Percentiles rank a stretch among this genome's conserved stretches.
phyloP scores from a whole-genome alignment of 1,284 basidiomycete species.

The Fomitopsis pinicola region DNA sequence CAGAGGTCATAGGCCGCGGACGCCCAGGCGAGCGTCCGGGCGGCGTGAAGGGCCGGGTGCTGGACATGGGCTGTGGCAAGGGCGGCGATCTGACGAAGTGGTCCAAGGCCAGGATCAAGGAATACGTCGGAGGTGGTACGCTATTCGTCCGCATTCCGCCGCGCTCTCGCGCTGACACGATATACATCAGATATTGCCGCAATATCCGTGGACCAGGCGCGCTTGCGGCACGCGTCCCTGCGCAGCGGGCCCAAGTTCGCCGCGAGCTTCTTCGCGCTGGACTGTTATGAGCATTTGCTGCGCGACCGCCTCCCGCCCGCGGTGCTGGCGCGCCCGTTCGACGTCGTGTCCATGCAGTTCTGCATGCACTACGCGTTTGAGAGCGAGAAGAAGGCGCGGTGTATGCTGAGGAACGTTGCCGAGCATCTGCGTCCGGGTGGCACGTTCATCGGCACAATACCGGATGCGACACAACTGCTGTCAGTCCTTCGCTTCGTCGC shows the following conservation, averaged over 20 bases:
- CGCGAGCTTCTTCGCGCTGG: slow-evolving; percentile 82
- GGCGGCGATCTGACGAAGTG: slow-evolving; percentile 98
- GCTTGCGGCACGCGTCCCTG: slow-evolving; percentile 51
- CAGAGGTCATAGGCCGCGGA: slow-evolving; percentile 29
- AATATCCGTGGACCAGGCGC: slow-evolving; percentile 89
- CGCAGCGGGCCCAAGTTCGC: slow-evolving; percentile 51
- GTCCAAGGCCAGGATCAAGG: slow-evolving; percentile 80
- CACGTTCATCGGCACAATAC: slow-evolving; percentile 91
- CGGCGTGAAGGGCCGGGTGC: slow-evolving; percentile 58
- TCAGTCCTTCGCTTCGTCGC: slow-evolving; percentile 35
- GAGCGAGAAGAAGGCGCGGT: slow-evolving; percentile 76
- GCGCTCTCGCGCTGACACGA: slow-evolving; percentile 4
- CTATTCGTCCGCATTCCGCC: slow-evolving; percentile 12
- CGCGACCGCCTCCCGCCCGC: slow-evolving; percentile 56
- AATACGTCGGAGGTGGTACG: slow-evolving; percentile 83
- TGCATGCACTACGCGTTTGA: slow-evolving; percentile 99
- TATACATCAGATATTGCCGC: slow-evolving; percentile 76
- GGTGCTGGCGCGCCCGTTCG: slow-evolving; percentile 64
- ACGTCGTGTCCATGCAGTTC: slow-evolving; percentile 97
- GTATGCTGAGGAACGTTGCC: slow-evolving; percentile 92
- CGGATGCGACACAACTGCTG: slow-evolving; percentile 80
- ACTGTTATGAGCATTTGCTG: slow-evolving; percentile 83
- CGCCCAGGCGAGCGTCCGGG: slow-evolving; percentile 17
- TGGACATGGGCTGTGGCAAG: slow-evolving; percentile 98
- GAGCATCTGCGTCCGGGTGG: slow-evolving; percentile 81